These are phyloP conservation scores for Barbarea vulgaris DNA, from an alignment of 345 rosid species.

Conservation along the genomic window DNA sequence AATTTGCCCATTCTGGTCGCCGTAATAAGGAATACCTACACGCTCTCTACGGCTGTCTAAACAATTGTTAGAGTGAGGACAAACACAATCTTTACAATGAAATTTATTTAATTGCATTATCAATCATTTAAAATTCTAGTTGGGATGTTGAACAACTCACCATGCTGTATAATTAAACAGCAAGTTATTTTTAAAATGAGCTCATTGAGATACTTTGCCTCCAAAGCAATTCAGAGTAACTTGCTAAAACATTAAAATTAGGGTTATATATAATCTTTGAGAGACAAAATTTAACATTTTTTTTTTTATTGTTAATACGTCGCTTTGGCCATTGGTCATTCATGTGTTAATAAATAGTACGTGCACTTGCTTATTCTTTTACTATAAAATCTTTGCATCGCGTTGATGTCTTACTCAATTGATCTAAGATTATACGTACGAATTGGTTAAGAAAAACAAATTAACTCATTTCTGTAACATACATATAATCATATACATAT, in stretches of 20 bases:
- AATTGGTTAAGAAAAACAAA: neutral
- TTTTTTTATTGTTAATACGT: conserved; percentile 16
- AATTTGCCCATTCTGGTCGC: conserved; percentile 31
- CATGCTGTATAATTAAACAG: conserved; percentile 24
- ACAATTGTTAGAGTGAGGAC: conserved; percentile 39
- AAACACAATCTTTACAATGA: conserved; percentile 48
- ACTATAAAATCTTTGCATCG: neutral
- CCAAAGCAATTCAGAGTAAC: conserved; percentile 13
- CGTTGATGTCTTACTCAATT: conserved; percentile 12
- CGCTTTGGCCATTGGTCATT: conserved; percentile 3
- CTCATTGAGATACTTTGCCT: conserved; percentile 25
- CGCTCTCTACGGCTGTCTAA: conserved; percentile 29
- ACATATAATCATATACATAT: neutral
- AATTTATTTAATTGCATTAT: conserved; percentile 11
- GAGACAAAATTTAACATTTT: conserved; percentile 17
- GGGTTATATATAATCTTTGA: neutral
- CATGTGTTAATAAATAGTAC: conserved; percentile 25
- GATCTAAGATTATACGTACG: neutral
- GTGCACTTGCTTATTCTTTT: conserved; percentile 29
- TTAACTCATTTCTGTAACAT: neutral
- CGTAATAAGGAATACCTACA: conserved; percentile 28
- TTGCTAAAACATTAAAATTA: neutral
- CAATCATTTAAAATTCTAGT: conserved; percentile 26
- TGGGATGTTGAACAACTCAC: conserved; percentile 53
- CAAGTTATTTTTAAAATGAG: conserved; percentile 8